Evolutionary conservation across 768 basidiomycete genomes (phyloP), one percentile per base, ranked within the genome.

Genomic region (Pisolithus marmoratus): DNA sequence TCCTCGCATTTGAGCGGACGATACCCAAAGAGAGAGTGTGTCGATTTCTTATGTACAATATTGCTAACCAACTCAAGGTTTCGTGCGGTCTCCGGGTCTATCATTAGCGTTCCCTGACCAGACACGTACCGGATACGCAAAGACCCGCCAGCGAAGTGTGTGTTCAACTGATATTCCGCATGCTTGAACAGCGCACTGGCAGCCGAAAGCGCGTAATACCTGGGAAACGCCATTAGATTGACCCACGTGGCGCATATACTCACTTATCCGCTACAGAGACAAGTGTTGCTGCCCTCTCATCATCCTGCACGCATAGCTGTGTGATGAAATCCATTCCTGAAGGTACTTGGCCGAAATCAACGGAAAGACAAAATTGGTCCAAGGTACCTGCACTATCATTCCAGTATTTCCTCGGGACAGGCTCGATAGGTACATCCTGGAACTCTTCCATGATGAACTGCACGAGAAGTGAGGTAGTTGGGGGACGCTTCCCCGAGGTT

Each of bases 81-180:
- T 38, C 80, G 80, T 3, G 84, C 90, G 0, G 89, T 93, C 54
- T 94, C 94, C 0, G 84, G 78, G 62, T 98, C 96, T 56, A 99
- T 87, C 78, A 96, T 79, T 87, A 97, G 90, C 0, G 91, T 94
- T 0, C 94, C 94, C 63, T 94, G 90, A 0, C 89, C 83, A 2
- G 88, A 81, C 1, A 81, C 73, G 60, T 87, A 94, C 20, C 81
- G 76, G 50, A 93, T 90, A 31, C 83, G 78, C 22, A 93, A 72
- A 8, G 90, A 90, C 4, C 71, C 74, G 0, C 77, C 66, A 1
- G 88, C 77, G 63, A 89, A 97, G 14, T 82, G 79, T 0, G 78
- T 81, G 56, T 89, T 87, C 48, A 87, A 68, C 46, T 80, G 79
- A 2, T 69, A 68, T 62, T 94, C 90, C 20, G 85, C 77, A 59